phyloP scores from a whole-genome alignment of 2,329 filamentous ascomycete genomes.

The Sclerotinia trifoliorum region DNA sequence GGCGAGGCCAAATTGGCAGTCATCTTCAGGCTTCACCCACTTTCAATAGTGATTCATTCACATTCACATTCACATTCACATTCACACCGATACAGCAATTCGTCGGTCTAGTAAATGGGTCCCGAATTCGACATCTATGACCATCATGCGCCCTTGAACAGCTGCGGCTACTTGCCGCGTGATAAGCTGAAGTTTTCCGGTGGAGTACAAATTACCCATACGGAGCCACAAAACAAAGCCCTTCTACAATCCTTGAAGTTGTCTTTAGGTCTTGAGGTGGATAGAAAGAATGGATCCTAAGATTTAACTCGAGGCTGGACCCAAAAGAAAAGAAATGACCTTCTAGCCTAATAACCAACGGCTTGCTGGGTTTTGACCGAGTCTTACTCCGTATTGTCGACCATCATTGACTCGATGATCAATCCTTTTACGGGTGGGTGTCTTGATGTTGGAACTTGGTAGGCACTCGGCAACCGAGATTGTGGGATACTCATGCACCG shows the following conservation, averaged over 20 bases:
- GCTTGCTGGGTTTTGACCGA: slow-evolving; percentile 7
- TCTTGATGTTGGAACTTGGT: background rate
- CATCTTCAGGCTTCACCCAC: background rate
- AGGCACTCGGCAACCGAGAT: background rate
- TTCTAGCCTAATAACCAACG: slow-evolving; percentile 4
- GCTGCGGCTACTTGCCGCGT: slow-evolving; percentile 19
- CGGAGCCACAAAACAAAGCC: background rate
- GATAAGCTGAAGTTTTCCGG: slow-evolving; percentile 15
- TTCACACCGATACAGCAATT: slow-evolving; percentile 3
- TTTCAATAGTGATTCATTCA: background rate
- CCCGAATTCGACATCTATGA: slow-evolving; percentile 13
- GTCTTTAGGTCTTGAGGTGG: background rate
- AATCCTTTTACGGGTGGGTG: background rate
- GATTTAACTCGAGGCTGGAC: background rate
- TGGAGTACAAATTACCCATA: background rate
- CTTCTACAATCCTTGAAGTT: background rate
- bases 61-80: background rate
- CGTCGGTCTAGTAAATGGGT: slow-evolving; percentile 6
- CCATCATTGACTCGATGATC: background rate
- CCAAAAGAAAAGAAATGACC: slow-evolving; percentile 7
- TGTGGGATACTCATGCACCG: background rate
- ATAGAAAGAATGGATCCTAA: slow-evolving; percentile 1
- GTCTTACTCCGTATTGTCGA: background rate
- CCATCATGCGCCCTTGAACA: slow-evolving; percentile 20
- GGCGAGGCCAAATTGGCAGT: slow-evolving; percentile 5